Evolutionary conservation across 768 basidiomycete genomes (phyloP).

Genomic region (Naganishia randhawae): DNA sequence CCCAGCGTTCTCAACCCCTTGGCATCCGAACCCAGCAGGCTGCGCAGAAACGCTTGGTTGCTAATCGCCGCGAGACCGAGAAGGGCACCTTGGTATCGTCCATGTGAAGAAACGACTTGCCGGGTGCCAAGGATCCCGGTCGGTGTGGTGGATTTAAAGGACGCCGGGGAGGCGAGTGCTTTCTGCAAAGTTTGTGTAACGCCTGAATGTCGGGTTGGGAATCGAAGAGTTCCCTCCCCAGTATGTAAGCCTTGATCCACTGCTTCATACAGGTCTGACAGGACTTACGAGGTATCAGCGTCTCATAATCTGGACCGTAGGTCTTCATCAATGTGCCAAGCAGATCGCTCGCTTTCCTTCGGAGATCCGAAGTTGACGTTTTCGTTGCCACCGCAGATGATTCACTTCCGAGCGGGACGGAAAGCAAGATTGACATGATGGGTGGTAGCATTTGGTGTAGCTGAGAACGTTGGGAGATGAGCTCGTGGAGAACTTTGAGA

Average conservation of each 20-base stretch:
- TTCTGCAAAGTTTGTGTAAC: conserved; percentile 71
- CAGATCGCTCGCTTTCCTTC: conserved; percentile 76
- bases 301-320: conserved; percentile 45
- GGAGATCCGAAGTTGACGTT: conserved; percentile 55
- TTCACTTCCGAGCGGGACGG: conserved; percentile 61
- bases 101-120: conserved; percentile 53
- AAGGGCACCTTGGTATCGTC: conserved; percentile 84
- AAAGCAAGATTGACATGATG: conserved; percentile 82
- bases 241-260: not conserved
- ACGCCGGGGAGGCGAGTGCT: conserved; percentile 76
- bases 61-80: conserved; percentile 80
- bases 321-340: conserved; percentile 62
- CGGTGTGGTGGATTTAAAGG: conserved; percentile 70
- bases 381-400: conserved; percentile 11
- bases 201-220: not conserved
- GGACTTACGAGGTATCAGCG: conserved; percentile 47
- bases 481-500: not conserved
- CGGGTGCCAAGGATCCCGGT: conserved; percentile 30
- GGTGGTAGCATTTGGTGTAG: conserved; percentile 94
- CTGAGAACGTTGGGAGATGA: conserved; percentile 58
- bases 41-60: conserved; percentile 56
- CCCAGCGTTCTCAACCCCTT: conserved; percentile 43
- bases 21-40: conserved; percentile 37
- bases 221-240: not conserved
- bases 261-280: conserved; percentile 20